Percentiles rank a stretch among this genome's conserved stretches.
Evolutionary conservation across 2,329 filamentous ascomycete genomes (phyloP).

Genomic region (Penicillium sp.): DNA sequence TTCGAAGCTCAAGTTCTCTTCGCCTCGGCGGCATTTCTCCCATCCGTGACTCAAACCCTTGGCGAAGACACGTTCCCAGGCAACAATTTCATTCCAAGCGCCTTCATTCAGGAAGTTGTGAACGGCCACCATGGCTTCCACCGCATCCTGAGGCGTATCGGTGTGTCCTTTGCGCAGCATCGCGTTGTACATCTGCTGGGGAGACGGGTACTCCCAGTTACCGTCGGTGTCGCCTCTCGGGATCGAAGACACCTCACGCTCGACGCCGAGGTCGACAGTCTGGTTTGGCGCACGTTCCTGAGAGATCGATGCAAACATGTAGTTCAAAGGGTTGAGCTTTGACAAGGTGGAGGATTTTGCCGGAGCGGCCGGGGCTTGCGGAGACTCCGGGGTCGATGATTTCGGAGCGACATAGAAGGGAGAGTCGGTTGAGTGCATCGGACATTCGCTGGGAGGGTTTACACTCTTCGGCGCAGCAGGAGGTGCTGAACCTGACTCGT

Average conservation of each 20-base stretch:
- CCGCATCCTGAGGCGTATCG: conserved; percentile 86
- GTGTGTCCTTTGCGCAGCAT: conserved; percentile 93
- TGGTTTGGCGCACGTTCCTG: conserved; percentile 73
- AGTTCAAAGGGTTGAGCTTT: conserved; percentile 78
- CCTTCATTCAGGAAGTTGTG: conserved; percentile 99
- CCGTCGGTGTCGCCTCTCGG: conserved; percentile 69
- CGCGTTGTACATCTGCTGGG: conserved; percentile 99
- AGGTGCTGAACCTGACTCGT: conserved; percentile 44
- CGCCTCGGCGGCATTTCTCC: conserved; percentile 67
- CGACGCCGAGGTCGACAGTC: conserved; percentile 66
- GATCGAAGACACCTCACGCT: conserved; percentile 81
- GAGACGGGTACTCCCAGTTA: conserved; percentile 97
- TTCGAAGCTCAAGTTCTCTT: conserved; percentile 57
- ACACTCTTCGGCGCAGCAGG: conserved; percentile 27
- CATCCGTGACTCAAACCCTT: conserved; percentile 67
- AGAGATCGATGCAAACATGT: conserved; percentile 85
- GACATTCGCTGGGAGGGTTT: conserved; percentile 38
- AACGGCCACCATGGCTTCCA: conserved; percentile 94
- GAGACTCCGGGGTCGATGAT: conserved; percentile 28
- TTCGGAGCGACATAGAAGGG: conserved; percentile 42
- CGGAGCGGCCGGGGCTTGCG: conserved; percentile 27
- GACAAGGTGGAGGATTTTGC: conserved; percentile 51
- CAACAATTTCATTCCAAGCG: conserved; percentile 90
- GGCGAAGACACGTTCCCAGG: conserved; percentile 84
- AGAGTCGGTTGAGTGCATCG: conserved; percentile 47